phyloP scores from a whole-genome alignment of 176 grass and related monocot genomes.

The Secale cereale region DNA sequence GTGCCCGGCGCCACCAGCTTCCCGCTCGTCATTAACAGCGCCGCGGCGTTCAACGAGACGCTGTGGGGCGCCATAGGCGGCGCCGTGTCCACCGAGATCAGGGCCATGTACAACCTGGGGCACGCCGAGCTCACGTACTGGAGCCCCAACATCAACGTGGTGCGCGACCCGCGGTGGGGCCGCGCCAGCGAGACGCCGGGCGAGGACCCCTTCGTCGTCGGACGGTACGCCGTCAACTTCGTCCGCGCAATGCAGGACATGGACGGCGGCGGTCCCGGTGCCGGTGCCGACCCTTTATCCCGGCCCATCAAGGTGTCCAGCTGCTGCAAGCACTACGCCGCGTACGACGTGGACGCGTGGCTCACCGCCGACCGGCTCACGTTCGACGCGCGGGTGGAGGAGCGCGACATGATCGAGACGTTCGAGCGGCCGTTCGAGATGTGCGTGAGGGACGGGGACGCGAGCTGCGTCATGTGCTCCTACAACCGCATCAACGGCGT shows the following conservation, averaged over 20 bases:
- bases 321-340: constrained; percentile 81
- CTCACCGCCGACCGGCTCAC: constrained; percentile 32
- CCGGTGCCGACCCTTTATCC: constrained; percentile 13
- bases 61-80: constrained; percentile 46
- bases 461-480: constrained; percentile 75
- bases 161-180: constrained; percentile 71
- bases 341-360: constrained; percentile 62
- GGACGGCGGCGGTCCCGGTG: neutral
- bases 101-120: constrained; percentile 78
- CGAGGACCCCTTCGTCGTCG: constrained; percentile 60
- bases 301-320: constrained; percentile 63
- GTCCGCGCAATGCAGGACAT: constrained; percentile 60
- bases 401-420: constrained; percentile 66
- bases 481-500: constrained; percentile 69
- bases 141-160: constrained; percentile 76
- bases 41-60: constrained; percentile 47
- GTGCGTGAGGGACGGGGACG: constrained; percentile 56
- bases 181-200: constrained; percentile 62
- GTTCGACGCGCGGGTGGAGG: constrained; percentile 49
- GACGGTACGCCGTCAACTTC: constrained; percentile 49
- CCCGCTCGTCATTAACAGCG: constrained; percentile 50
- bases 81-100: constrained; percentile 39
- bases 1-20: constrained; percentile 64
- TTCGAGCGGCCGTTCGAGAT: constrained; percentile 59
- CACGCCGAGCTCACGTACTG: constrained; percentile 63